phyloP scores from a whole-genome alignment of 2,329 filamentous ascomycete species.

The Scleromitrula shiraiana region DNA sequence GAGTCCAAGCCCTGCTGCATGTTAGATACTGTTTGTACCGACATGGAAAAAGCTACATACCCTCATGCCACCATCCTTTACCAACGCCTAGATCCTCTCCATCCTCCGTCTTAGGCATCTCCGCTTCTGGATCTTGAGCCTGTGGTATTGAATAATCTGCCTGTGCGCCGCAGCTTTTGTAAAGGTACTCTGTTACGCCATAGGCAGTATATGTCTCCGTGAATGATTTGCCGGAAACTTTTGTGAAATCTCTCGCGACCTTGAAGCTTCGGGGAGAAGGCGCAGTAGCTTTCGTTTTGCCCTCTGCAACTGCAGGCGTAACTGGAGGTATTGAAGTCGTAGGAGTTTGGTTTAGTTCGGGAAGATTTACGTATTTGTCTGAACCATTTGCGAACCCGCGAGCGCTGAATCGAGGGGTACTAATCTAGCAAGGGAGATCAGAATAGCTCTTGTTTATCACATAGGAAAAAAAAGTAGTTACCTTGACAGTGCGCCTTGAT shows the following conservation, averaged over 20 bases:
- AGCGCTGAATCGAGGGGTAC: conserved; percentile 1
- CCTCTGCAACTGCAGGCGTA: conserved; percentile 11
- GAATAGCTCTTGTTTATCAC: neutral
- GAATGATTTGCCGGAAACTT: conserved; percentile 17
- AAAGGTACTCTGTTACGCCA: conserved; percentile 66
- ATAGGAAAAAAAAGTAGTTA: conserved; percentile 8
- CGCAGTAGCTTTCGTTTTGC: conserved; percentile 1
- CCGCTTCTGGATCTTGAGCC: conserved; percentile 41
- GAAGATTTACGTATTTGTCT: conserved; percentile 22
- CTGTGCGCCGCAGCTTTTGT: conserved; percentile 23
- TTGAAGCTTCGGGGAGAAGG: conserved; percentile 9
- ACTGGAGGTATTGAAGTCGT: conserved; percentile 17
- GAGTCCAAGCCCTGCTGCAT: conserved; percentile 59
- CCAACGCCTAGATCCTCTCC: conserved; percentile 78
- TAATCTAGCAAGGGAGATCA: conserved; percentile 9
- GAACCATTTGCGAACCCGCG: conserved; percentile 21
- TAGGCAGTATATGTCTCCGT: conserved; percentile 71
- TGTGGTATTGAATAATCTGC: conserved; percentile 24
- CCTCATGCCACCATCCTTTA: conserved; percentile 72
- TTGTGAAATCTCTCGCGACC: conserved; percentile 12
- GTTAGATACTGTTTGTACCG: conserved; percentile 2
- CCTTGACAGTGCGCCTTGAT: conserved; percentile 13
- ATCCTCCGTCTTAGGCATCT: conserved; percentile 62
- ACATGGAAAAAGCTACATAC: conserved; percentile 39
- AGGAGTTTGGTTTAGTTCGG: conserved; percentile 15